Evolutionary conservation across 2,329 filamentous ascomycete species (phyloP), one percentile per base, ranked within the genome.

Genomic region (Colletotrichum brevisporum): DNA sequence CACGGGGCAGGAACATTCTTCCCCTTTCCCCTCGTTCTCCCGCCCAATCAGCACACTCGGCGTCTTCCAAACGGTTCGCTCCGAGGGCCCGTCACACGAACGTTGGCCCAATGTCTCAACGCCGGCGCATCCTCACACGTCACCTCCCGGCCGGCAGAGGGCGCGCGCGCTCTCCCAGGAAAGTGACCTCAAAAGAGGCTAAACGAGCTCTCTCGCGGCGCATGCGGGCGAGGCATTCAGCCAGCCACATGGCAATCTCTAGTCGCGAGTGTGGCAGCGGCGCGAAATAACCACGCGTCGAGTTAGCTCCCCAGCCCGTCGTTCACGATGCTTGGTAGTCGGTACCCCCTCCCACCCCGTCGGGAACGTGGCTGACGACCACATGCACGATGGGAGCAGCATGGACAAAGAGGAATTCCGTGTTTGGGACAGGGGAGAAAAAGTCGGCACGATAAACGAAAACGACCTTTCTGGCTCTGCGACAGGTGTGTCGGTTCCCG

Each of bases 241-340:
- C 57, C 47, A 60, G 57, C 57, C 57, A 57, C 54, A 57, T 57
- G 54, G 54, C 21, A 4, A 27, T 24, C 45, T 15, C 26, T 27
- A 36, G 43, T 36, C 54, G 16, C 18, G 15, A 57, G 21, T 47
- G 36, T 27, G 54, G 27, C 24, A 15, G 15, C 24, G 41, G 21
- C 24, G 54, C 26, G 18, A 52, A 52, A 52, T 52, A 52, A 21
- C 48, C 47, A 50, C 13, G 13, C 41, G 13, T 15, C 41, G 41
- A 43, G 13, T 43, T 36, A 36, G 31, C 31, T 12, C 6, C 31
- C 31, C 31, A 36, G 10, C 8, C 31, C 31, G 31, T 10, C 31
- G 31, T 36, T 36, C 31, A 36, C 31, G 31, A 36, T 36, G 31
- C 31, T 36, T 12, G 31, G 31, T 36, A 36, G 31, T 36, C 31